Evolutionary conservation across 345 rosid species (phyloP), one percentile per base, ranked within the genome.

Genomic region (Orychophragmus violaceus): DNA sequence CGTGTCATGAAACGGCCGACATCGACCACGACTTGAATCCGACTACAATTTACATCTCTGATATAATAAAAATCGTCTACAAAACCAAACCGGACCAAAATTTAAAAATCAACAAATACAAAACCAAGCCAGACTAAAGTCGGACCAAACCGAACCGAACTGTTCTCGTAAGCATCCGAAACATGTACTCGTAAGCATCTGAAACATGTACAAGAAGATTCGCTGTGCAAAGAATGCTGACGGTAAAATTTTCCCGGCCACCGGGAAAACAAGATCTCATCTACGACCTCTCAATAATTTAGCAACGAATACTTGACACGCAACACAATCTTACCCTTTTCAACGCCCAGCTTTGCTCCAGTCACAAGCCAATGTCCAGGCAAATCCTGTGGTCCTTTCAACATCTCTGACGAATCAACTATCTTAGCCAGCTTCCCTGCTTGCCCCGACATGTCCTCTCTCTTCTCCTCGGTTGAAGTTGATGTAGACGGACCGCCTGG

Each of bases 281-380:
- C 67, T 65, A 58, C 64, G 10, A 11, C 17, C 54, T 36, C 42
- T 72, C 83, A 93, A 74, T 90, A 93, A 71, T 93, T 93, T 76
- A 93, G 62, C 56, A 90, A 84, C 1, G 98, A 93, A 80, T 93
- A 90, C 82, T 93, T 90, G 64, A 84, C 81, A 64, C 98, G 90
- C 76, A 90, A 72, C 35, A 90, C 82, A 76, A 93, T 88, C 84
- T 77, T 93, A 59, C 97, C 97, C 72, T 85, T 90, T 77, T 88
- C 93, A 36, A 90, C 87, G 70, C 97, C 97, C 32, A 93, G 94
- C 84, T 93, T 93, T n/a, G 96, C 94, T 48, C 96, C 97, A 1
- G 98, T 90, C 18, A 90, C 98, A 82, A 90, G 64, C 98, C 98
- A 24, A 76, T 94, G 97, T 16, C 97, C 99, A 4, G 99, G 96